Conservation (phyloP, 2,329 filamentous ascomycete genomes). For the Nigrospora sphaerica region DNA sequence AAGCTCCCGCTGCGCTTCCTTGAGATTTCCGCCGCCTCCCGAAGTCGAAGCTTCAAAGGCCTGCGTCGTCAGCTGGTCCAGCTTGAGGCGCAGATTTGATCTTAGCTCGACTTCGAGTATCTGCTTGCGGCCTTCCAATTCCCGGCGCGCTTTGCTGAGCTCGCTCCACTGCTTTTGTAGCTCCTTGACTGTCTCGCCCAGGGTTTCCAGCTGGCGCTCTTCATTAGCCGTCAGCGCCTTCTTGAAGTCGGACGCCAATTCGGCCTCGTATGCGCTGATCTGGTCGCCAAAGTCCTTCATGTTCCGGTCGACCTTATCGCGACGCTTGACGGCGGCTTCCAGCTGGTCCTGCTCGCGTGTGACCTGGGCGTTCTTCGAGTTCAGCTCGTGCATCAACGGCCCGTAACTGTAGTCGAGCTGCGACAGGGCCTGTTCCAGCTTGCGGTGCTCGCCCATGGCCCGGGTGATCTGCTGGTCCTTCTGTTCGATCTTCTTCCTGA, state of each 20-base stretch:
- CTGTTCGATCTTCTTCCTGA: conserved; percentile 63
- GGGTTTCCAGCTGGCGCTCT: conserved; percentile 68
- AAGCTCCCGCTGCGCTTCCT: conserved; percentile 74
- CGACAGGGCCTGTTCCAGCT: conserved; percentile 68
- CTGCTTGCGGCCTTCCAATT: conserved; percentile 74
- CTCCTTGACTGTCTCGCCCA: conserved; percentile 63
- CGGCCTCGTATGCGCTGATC: conserved; percentile 68
- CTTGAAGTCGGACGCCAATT: conserved; percentile 83
- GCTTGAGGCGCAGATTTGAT: conserved; percentile 79
- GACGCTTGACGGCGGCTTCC: conserved; percentile 57
- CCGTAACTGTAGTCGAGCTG: conserved; percentile 79
- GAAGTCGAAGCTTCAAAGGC: conserved; percentile 61
- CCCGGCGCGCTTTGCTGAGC: conserved; percentile 63
- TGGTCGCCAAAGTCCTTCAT: conserved; percentile 72
- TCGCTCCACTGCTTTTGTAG: conserved; percentile 72
- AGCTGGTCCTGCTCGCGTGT: conserved; percentile 68
- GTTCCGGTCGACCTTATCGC: conserved; percentile 65
- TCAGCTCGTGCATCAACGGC: conserved; percentile 69
- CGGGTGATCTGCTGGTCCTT: conserved; percentile 86
- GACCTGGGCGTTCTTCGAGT: conserved; percentile 66
- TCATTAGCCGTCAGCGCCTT: conserved; percentile 80
- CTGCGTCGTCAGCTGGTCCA: conserved; percentile 77
- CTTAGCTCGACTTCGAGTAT: conserved; percentile 79
- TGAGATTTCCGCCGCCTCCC: conserved; percentile 59
- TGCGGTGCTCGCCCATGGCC: conserved; percentile 77